Conservation (phyloP, 306 rosid genomes). For the Trifolium pratense region DNA sequence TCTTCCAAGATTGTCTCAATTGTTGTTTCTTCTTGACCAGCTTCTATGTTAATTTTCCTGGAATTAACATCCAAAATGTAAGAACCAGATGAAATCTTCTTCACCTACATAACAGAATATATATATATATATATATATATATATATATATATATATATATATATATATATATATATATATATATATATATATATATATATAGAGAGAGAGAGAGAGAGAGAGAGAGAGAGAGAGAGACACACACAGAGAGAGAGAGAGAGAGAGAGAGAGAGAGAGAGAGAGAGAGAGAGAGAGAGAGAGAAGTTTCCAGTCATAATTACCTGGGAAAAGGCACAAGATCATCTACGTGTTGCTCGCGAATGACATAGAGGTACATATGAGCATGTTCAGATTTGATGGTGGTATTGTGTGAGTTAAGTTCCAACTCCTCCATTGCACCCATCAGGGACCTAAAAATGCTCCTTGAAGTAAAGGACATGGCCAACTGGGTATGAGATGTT, state of each 20-base stretch:
- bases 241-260: too few relatives aligned
- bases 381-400: slow-evolving; percentile 77
- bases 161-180: too few relatives aligned
- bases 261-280: too few relatives aligned
- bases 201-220: too few relatives aligned
- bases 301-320: slow-evolving; percentile 55
- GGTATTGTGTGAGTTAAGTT: slow-evolving; percentile 88
- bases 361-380: slow-evolving; percentile 92
- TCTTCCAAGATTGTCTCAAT: slow-evolving; percentile 71
- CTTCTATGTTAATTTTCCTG: slow-evolving; percentile 71
- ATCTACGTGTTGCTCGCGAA: slow-evolving; percentile 76
- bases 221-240: background rate
- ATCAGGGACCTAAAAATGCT: slow-evolving; percentile 87
- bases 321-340: slow-evolving; percentile 81
- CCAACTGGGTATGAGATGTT: slow-evolving; percentile 51
- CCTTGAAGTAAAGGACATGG: slow-evolving; percentile 80
- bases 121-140: background rate
- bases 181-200: too few relatives aligned
- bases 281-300: background rate
- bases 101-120: slow-evolving; percentile 36
- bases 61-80: slow-evolving; percentile 47
- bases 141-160: too few relatives aligned
- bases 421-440: slow-evolving; percentile 99
- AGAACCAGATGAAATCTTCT: slow-evolving; percentile 42
- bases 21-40: slow-evolving; percentile 67